These are phyloP conservation scores for Agrostemma githago DNA, from an alignment of 148 eudicot genomes.

Conservation along the genomic window DNA sequence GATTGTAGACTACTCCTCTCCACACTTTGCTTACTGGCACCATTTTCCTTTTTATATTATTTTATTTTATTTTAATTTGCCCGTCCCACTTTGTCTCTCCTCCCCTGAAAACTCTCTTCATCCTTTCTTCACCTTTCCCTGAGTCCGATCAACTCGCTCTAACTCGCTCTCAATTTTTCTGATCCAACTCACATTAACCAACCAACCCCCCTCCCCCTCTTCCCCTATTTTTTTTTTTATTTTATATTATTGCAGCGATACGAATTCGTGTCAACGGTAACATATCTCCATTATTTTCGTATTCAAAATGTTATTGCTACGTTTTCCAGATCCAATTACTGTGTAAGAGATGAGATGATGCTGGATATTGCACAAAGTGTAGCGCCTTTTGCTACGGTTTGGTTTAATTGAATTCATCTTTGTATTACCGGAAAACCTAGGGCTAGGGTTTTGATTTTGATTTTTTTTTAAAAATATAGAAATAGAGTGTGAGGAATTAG, in stretches of 20 bases:
- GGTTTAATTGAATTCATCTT: constrained; percentile 11
- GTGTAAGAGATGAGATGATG: constrained; percentile 12
- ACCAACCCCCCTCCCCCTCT: no score
- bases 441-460: constrained; percentile 31
- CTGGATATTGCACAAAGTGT: constrained; percentile 2
- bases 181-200: neutral
- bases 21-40: no score
- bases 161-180: neutral
- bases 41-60: no score
- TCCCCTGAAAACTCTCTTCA: no score
- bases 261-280: neutral
- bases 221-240: neutral
- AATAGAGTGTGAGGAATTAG: neutral
- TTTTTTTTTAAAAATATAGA: neutral
- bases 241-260: no score
- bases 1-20: no score
- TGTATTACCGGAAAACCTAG: constrained; percentile 17
- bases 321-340: constrained; percentile 22
- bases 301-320: neutral
- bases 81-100: no score
- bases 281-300: neutral
- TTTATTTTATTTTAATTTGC: no score
- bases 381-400: constrained; percentile 17
- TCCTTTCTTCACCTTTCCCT: neutral
- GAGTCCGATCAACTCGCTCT: neutral